These are phyloP conservation scores for Fusarium pininemorale DNA, from an alignment of 2,329 filamentous ascomycete genomes.

Conservation along the genomic window DNA sequence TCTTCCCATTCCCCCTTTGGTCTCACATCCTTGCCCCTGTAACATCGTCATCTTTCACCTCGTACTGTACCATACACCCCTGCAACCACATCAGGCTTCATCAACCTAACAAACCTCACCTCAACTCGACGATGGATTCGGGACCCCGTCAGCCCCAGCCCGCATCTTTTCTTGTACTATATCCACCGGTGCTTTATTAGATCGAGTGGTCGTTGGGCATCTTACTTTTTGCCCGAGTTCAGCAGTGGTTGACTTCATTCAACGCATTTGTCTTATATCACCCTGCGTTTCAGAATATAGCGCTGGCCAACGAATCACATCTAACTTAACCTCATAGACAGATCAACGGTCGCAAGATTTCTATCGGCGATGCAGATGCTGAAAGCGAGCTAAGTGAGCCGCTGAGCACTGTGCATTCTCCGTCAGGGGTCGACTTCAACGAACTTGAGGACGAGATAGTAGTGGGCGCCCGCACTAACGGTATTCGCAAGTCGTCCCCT, in stretches of 20 bases:
- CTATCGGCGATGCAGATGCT: constrained; percentile 51
- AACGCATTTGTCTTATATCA: neutral
- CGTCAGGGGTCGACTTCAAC: constrained; percentile 50
- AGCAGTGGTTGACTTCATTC: neutral
- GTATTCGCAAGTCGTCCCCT: constrained; percentile 49
- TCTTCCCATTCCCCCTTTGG: constrained; percentile 1
- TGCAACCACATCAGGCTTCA: constrained; percentile 12
- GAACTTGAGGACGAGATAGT: constrained; percentile 63
- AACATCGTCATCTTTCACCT: constrained; percentile 8
- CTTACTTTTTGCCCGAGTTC: neutral
- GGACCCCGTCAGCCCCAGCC: neutral
- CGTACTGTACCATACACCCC: constrained; percentile 5
- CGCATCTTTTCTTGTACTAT: neutral
- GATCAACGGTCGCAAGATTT: constrained; percentile 42
- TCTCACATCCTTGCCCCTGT: constrained; percentile 14
- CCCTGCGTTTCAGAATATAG: neutral
- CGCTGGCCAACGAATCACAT: neutral
- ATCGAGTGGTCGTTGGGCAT: neutral
- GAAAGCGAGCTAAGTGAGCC: constrained; percentile 57
- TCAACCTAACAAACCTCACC: neutral
- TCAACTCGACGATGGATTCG: neutral
- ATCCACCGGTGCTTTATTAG: neutral
- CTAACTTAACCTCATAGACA: constrained; percentile 43
- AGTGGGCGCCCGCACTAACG: constrained; percentile 56
- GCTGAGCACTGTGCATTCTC: constrained; percentile 47